Base-by-base conservation (phyloP, 371 early-diverging fungal species). In the Lichtheimia ornata region DNA sequence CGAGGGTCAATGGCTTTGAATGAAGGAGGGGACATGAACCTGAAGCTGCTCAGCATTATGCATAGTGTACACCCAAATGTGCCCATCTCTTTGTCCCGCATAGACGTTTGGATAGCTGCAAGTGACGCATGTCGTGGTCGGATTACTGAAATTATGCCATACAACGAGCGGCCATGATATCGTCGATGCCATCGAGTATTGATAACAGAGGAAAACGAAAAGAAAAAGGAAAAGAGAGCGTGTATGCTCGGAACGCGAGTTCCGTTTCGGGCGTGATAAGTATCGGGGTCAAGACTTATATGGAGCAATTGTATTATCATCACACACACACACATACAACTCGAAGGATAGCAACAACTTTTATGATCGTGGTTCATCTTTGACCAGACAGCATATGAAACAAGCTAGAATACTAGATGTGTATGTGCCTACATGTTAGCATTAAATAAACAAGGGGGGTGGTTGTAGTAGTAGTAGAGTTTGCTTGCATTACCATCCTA, bases 61-160 rank as follows among this genome's bases (percentile, higher is more conserved):
- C 43, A 74, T 11, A 25, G 71, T 62, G 51, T 81, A 77, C 13
- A 84, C 79, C 83, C 84, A 83, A 56, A 86, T 84, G 63, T 76
- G 80, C 15, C 87, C 87, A 71, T 86, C 81, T 35, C 81, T 82
- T 52, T 83, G 81, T 15, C 87, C 87, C 6, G 78, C 75, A 59
- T 81, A 79, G 17, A 86, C 71, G 64, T 80, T 52, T 28, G 82
- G 71, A 35, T 64, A 62, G 12, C 66, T 65, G 59, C 53, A 70
- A 18, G 66, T 54, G 9, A 77, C 55, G 43, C 74, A 73, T 25
- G 78, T 77, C 45, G 70, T 70, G 50, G 69, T 70, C 41, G 75
- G 74, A 59, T 81, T 76, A 22, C 66, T 62, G 28, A 71, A 72
- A 45, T 72, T 68, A 58, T 77, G 76, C 81, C 81, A 81, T 24